Evolutionary conservation across 2,329 filamentous ascomycete genomes (phyloP).

Genomic region (Ceratocystis eucalypticola): DNA sequence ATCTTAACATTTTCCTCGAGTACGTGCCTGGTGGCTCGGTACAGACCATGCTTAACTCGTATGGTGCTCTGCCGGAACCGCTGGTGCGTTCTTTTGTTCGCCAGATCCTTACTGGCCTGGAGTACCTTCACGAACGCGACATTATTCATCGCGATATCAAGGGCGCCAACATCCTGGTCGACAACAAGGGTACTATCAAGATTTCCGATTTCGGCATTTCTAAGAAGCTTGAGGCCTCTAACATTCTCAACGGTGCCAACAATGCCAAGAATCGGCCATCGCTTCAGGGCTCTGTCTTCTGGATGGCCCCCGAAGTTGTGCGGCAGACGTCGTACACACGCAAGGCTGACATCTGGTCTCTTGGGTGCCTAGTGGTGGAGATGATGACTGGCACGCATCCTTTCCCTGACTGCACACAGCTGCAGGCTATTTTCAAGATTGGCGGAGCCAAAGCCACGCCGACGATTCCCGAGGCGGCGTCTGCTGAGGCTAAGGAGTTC

Average conservation of each 20-base stretch:
- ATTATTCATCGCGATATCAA: conserved; percentile 99
- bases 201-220: conserved; percentile 98
- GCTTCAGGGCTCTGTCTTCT: conserved; percentile 93
- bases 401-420: conserved; percentile 90
- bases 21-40: conserved; percentile 96
- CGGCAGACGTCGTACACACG: conserved; percentile 95
- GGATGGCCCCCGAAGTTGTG: conserved; percentile 99
- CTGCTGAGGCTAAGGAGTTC: conserved; percentile 71
- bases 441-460: conserved; percentile 76
- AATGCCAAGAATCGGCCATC: conserved; percentile 61
- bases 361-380: conserved; percentile 92
- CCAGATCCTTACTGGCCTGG: conserved; percentile 84
- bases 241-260: conserved; percentile 57
- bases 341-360: conserved; percentile 97
- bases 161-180: conserved; percentile 94
- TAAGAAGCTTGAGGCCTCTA: conserved; percentile 89
- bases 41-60: conserved; percentile 96
- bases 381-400: conserved; percentile 98
- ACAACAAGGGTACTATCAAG: conserved; percentile 98
- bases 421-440: conserved; percentile 98
- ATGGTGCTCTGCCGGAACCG: conserved; percentile 85
- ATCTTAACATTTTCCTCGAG: conserved; percentile 98
- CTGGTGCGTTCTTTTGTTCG: conserved; percentile 92
- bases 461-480: conserved; percentile 75
- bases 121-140: conserved; percentile 83